A percentile compares a stretch with the other conserved stretches of the same genome.
These are phyloP conservation scores for Trichoderma sp. DNA, from an alignment of 2,329 filamentous ascomycete species.

Conservation along the genomic window DNA sequence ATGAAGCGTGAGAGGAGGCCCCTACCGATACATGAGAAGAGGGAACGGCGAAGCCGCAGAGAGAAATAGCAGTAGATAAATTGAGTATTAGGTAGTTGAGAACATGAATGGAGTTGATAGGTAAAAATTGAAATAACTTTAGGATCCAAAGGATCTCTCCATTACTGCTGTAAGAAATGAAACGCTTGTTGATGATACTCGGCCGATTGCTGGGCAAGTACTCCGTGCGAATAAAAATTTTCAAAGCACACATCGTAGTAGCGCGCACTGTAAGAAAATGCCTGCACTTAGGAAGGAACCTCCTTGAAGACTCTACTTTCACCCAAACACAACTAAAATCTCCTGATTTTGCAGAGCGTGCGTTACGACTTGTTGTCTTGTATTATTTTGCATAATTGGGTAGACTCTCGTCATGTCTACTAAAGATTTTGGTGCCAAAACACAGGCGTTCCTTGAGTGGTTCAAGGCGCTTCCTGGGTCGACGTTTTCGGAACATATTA, in stretches of 20 bases:
- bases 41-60: background rate
- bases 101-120: background rate
- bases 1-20: background rate
- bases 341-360: background rate
- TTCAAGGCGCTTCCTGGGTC: constrained; percentile 54
- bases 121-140: background rate
- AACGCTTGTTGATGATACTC: background rate
- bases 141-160: background rate
- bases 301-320: background rate
- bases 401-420: constrained; percentile 16
- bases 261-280: background rate
- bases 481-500: constrained; percentile 54
- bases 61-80: background rate
- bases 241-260: background rate
- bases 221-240: background rate
- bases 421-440: constrained; percentile 44
- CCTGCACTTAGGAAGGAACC: background rate
- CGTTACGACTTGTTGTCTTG: background rate
- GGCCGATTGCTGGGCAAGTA: background rate
- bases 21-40: background rate
- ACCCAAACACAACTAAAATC: background rate
- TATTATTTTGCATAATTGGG: background rate
- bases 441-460: constrained; percentile 53
- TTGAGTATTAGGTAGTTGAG: background rate
- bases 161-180: background rate